phyloP scores from a whole-genome alignment of 1,139 yeast genomes.

The Yarrowia galli region DNA sequence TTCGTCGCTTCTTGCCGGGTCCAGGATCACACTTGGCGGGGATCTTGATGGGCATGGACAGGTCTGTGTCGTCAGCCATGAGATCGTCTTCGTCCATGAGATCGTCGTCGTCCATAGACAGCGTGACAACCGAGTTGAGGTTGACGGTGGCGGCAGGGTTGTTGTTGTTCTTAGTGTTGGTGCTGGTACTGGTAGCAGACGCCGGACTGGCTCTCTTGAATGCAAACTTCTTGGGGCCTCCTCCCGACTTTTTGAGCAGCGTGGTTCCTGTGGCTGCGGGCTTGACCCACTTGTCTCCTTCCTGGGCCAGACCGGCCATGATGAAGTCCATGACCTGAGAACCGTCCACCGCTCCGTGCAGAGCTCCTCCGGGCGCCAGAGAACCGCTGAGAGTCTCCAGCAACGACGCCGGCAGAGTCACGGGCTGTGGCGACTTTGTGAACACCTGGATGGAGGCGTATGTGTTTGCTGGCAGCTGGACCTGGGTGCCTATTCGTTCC shows the following conservation, averaged over 20 bases:
- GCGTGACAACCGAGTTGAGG: constrained; percentile 51
- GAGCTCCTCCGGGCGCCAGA: constrained; percentile 58
- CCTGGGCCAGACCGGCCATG: constrained; percentile 64
- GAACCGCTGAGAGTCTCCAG: constrained; percentile 55
- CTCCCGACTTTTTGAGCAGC: constrained; percentile 39
- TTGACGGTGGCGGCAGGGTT: constrained; percentile 43
- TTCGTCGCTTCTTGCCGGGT: constrained; percentile 61
- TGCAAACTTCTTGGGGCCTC: constrained; percentile 39
- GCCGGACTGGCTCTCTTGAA: constrained; percentile 39
- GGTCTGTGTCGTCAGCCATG: constrained; percentile 57
- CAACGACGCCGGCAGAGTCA: constrained; percentile 56
- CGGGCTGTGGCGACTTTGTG: constrained; percentile 54
- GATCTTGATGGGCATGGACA: constrained; percentile 52
- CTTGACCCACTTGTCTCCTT: constrained; percentile 55
- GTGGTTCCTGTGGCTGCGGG: constrained; percentile 51
- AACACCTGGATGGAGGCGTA: constrained; percentile 69
- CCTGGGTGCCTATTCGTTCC: constrained; percentile 68
- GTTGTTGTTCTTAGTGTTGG: neutral
- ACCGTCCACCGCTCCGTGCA: constrained; percentile 60
- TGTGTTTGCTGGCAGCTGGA: constrained; percentile 55
- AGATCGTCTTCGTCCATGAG: constrained; percentile 56
- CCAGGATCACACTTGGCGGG: constrained; percentile 55
- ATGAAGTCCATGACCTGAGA: constrained; percentile 62
- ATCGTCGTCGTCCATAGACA: constrained; percentile 53
- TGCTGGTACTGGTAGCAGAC: constrained; percentile 7